A percentile compares a stretch with the other conserved stretches of the same genome.
phyloP scores from a whole-genome alignment of 129 eudicot species.

The Centrapalus pauciflorus region DNA sequence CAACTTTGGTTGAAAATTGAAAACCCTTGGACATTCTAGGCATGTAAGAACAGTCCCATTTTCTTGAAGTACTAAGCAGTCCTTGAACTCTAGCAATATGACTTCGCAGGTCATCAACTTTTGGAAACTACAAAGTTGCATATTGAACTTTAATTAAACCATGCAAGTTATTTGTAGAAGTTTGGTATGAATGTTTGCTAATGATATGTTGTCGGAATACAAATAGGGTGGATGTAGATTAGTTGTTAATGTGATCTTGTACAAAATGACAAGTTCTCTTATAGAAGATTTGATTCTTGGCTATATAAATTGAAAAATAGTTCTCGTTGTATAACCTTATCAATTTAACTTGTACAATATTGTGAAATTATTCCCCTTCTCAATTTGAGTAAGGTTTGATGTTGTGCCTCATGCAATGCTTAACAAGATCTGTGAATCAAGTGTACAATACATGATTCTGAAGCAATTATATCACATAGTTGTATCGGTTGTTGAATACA shows the following conservation, averaged over 20 bases:
- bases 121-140: background rate
- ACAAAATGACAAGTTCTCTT: background rate
- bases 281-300: background rate
- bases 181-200: too few relatives aligned
- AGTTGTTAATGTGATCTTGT: too few relatives aligned
- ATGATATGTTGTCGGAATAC: too few relatives aligned
- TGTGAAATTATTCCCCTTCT: background rate
- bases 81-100: background rate
- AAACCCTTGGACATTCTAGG: background rate
- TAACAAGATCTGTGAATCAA: too few relatives aligned
- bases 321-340: background rate
- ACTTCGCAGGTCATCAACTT: background rate
- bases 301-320: background rate
- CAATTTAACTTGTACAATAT: background rate
- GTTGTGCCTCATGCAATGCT: background rate
- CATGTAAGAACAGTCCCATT: background rate
- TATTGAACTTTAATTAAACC: background rate
- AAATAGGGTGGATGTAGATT: too few relatives aligned
- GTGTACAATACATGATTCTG: too few relatives aligned
- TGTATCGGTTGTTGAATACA: too few relatives aligned
- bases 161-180: background rate
- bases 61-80: background rate
- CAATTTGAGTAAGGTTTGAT: background rate
- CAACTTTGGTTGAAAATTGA: background rate
- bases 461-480: too few relatives aligned